Evolutionary conservation across 495 filamentous ascomycete species (phyloP).

Genomic region (Penicillium verhagenii): DNA sequence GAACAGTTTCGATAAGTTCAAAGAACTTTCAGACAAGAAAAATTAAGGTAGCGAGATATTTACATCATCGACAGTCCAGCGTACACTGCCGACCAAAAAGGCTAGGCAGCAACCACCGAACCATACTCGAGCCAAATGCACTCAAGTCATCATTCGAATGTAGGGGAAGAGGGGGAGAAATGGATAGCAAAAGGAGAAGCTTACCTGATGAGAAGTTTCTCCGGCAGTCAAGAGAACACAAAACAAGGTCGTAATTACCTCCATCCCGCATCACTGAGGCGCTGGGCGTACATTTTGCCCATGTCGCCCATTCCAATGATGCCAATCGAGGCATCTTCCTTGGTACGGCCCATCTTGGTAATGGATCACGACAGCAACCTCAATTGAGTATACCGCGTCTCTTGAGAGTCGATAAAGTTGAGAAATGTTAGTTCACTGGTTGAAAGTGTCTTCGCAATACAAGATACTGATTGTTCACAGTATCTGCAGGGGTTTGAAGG

Average conservation of each 20-base stretch:
- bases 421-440: slow-evolving; percentile 1
- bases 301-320: slow-evolving; percentile 99
- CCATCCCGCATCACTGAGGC: slow-evolving; percentile 88
- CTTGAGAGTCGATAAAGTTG: neutral
- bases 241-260: slow-evolving; percentile 59
- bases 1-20: slow-evolving; percentile 5
- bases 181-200: slow-evolving; percentile 18
- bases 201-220: slow-evolving; percentile 29
- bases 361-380: slow-evolving; percentile 4
- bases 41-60: slow-evolving; percentile 93
- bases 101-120: slow-evolving; percentile 35
- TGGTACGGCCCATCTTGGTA: slow-evolving; percentile 42
- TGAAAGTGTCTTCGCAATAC: neutral
- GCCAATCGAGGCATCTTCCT: slow-evolving; percentile 72
- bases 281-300: slow-evolving; percentile 97
- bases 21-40: slow-evolving; percentile 71
- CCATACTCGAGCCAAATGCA: slow-evolving; percentile 99
- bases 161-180: slow-evolving; percentile 16
- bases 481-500: slow-evolving; percentile 10
- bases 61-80: slow-evolving; percentile 81
- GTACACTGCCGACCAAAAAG: slow-evolving; percentile 53
- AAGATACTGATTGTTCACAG: slow-evolving; percentile 2
- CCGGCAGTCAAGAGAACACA: slow-evolving; percentile 8
- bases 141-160: slow-evolving; percentile 96
- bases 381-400: neutral